Conservation (phyloP, 2,329 filamentous ascomycete species). For the Mycocentrospora acerina region DNA sequence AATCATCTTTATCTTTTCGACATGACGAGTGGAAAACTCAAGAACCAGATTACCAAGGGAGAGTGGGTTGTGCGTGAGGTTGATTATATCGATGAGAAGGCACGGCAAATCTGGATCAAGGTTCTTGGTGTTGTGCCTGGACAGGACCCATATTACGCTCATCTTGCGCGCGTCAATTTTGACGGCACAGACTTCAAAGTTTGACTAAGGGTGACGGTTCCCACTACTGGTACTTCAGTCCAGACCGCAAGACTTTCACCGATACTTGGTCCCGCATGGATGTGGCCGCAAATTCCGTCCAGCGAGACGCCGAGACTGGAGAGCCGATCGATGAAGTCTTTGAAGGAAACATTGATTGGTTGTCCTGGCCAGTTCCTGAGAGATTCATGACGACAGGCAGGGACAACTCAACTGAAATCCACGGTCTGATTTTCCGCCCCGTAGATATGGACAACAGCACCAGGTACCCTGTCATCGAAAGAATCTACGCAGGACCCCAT, state of each 20-base stretch:
- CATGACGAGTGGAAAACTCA: slow-evolving; percentile 37
- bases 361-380: slow-evolving; percentile 23
- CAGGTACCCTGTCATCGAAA: slow-evolving; percentile 29
- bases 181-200: slow-evolving; percentile 28
- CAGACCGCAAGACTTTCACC: slow-evolving; percentile 17
- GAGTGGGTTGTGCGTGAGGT: slow-evolving; percentile 32
- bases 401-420: slow-evolving; percentile 25
- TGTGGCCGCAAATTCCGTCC: slow-evolving; percentile 20
- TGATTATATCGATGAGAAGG: slow-evolving; percentile 23
- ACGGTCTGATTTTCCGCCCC: slow-evolving; percentile 29
- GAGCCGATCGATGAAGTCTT: slow-evolving; percentile 16
- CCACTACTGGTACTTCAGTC: slow-evolving; percentile 19
- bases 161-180: slow-evolving; percentile 29
- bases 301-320: slow-evolving; percentile 22
- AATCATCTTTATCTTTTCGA: slow-evolving; percentile 33
- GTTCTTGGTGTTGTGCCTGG: slow-evolving; percentile 20
- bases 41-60: slow-evolving; percentile 43
- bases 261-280: slow-evolving; percentile 32
- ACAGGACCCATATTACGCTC: slow-evolving; percentile 29
- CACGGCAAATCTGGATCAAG: slow-evolving; percentile 23
- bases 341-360: slow-evolving; percentile 15
- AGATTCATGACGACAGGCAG: slow-evolving; percentile 26
- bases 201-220: slow-evolving; percentile 25
- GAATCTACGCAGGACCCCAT: slow-evolving; percentile 30
- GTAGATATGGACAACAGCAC: slow-evolving; percentile 23